Evolutionary conservation across 805 yeast genomes (phyloP), one percentile per base, ranked within the genome.

Genomic region (Kregervanrija delftensis): DNA sequence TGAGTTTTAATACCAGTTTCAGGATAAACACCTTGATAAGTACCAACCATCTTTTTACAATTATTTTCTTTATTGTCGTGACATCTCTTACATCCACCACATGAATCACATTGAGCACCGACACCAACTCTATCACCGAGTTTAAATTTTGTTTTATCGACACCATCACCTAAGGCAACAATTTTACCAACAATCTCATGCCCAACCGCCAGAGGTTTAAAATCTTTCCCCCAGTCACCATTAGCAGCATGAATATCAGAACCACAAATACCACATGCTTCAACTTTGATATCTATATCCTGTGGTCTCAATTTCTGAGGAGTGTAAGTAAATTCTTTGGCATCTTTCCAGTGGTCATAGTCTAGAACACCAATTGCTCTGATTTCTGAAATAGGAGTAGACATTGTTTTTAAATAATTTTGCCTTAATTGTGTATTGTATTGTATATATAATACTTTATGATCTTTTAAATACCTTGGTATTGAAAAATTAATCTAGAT

Each of bases 111-210:
- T 47, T 63, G 67, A 14, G 79, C 77, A 48, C 79, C 79, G 43
- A 73, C 65, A 49, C 79, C 79, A 33, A 73, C 76, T 51, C 76
- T 64, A 43, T 75, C 71, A 15, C 79, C 79, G 33, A 71, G 50
- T 53, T 72, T 66, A 51, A 65, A 54, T 41, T 53, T 47, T 33
- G 65, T 51, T 14, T 40, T 39, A 16, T 40, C 37, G 12, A 68
- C 72, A 11, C 58, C 50, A 11, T 56, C 49, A 33, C 77, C 79
- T 13, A 67, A 60, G 16, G 61, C 66, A 13, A 64, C 55, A 13
- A 73, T 72, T 11, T 52, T 55, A 14, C 76, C 76, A 13, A 73
- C 60, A 51, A 73, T 69, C 53, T 73, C 78, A 54, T 72, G 78
- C 11, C 77, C 77, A 13, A 68, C 73, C 16, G 55, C 56, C 22